Evolutionary conservation across 208 protist species (phyloP).

Genomic region (Acanthamoeba polyphaga): DNA sequence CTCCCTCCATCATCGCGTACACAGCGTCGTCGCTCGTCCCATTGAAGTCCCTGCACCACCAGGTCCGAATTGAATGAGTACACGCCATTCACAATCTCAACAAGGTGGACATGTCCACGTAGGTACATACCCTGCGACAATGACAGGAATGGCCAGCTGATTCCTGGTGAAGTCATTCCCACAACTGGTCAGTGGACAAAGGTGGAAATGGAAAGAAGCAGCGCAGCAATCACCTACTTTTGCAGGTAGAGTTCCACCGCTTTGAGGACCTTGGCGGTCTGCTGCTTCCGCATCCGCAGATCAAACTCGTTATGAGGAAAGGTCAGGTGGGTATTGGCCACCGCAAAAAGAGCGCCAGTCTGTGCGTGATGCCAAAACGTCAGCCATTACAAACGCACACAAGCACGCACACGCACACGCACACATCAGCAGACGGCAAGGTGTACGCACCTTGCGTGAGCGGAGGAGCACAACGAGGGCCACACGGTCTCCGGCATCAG

Average conservation of each 20-base stretch:
- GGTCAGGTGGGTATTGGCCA: conserved; percentile 69
- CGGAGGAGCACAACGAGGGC: conserved; percentile 44
- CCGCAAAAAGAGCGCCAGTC: conserved; percentile 55
- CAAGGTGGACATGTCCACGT: background rate
- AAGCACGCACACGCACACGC: background rate
- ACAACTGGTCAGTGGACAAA: no score
- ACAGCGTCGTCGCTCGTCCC: conserved; percentile 14
- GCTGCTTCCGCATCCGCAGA: background rate
- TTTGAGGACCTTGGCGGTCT: conserved; percentile 53
- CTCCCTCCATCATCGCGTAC: conserved; percentile 53
- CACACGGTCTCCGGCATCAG: conserved; percentile 36
- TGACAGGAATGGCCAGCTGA: conserved; percentile 6
- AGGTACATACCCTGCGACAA: conserved; percentile 25
- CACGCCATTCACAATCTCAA: background rate
- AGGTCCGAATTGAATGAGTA: background rate
- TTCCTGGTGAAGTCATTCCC: background rate
- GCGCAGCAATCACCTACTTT: background rate
- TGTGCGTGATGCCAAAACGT: background rate
- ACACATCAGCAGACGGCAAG: background rate
- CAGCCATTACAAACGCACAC: background rate
- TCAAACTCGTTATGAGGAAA: conserved; percentile 64
- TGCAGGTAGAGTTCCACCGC: conserved; percentile 7
- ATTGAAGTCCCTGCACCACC: conserved; percentile 56
- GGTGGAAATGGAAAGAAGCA: background rate
- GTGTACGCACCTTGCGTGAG: background rate